These are phyloP conservation scores for Apiospora pterosperma DNA, from an alignment of 2,329 filamentous ascomycete species.

Conservation along the genomic window DNA sequence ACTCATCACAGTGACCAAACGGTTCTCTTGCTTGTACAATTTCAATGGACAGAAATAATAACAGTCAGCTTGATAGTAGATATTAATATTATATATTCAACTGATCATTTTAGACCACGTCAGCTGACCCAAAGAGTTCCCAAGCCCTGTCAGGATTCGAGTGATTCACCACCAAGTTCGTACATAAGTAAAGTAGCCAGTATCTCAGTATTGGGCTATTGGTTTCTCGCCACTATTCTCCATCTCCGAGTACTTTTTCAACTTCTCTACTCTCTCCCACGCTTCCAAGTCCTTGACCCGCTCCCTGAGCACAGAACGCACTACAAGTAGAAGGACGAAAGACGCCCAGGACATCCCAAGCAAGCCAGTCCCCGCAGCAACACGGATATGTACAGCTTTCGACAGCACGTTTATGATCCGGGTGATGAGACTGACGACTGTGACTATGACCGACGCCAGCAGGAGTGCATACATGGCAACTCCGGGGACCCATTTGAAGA, in stretches of 20 bases:
- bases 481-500: neutral
- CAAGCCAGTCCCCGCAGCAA: neutral
- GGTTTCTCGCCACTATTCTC: too few species aligned
- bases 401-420: neutral
- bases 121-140: too few species aligned
- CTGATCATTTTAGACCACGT: too few species aligned
- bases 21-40: too few species aligned
- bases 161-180: too few species aligned
- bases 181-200: too few species aligned
- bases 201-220: too few species aligned
- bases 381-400: neutral
- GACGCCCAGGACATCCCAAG: neutral
- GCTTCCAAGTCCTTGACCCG: neutral
- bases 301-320: neutral
- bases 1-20: too few species aligned
- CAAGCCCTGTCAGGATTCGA: too few species aligned
- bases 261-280: neutral
- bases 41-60: too few species aligned
- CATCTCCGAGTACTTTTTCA: neutral
- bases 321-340: neutral
- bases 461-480: neutral
- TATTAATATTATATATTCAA: too few species aligned
- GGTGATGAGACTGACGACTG: neutral
- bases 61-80: too few species aligned
- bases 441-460: neutral